Evolutionary conservation across 73 alveolate species (phyloP).

Genomic region (Uronychia binucleata): DNA sequence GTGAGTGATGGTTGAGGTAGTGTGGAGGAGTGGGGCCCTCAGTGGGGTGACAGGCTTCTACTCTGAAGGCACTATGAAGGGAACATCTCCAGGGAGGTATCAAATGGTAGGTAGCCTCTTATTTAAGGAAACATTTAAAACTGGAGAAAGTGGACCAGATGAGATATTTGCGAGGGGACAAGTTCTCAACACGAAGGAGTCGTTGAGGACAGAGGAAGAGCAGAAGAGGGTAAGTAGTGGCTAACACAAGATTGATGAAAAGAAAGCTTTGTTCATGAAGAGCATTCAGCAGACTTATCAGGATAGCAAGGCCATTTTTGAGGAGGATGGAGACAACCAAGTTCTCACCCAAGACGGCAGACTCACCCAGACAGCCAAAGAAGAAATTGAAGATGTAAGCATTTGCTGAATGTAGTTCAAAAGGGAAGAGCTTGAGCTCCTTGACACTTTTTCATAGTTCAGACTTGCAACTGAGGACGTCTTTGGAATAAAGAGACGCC

Average conservation of each 20-base stretch:
- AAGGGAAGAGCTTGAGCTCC: constrained; percentile 19
- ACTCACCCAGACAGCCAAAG: constrained; percentile 23
- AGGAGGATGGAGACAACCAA: constrained; percentile 10
- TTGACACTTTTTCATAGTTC: constrained; percentile 28
- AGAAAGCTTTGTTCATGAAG: not conserved
- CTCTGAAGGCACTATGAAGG: not conserved
- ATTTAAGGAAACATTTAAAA: not conserved
- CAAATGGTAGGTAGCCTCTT: not conserved
- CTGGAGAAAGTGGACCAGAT: not conserved
- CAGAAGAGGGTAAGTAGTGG: not conserved
- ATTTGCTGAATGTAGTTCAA: not conserved
- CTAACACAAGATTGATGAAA: not conserved
- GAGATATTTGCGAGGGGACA: not conserved
- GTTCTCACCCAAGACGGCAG: not conserved
- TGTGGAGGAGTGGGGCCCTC: not conserved
- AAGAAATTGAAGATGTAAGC: constrained; percentile 28
- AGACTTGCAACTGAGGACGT: constrained; percentile 41
- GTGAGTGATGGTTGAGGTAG: constrained; percentile 3
- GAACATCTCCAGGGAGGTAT: not conserved
- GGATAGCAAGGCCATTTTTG: not conserved
- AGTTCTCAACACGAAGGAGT: not conserved
- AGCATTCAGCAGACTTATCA: not conserved
- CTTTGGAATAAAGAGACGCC: constrained; percentile 48
- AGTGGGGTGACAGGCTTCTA: not conserved
- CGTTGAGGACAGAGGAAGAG: not conserved